Base-by-base conservation (phyloP, 2,329 filamentous ascomycete genomes). In the Purpureocillium lavendulum region DNA sequence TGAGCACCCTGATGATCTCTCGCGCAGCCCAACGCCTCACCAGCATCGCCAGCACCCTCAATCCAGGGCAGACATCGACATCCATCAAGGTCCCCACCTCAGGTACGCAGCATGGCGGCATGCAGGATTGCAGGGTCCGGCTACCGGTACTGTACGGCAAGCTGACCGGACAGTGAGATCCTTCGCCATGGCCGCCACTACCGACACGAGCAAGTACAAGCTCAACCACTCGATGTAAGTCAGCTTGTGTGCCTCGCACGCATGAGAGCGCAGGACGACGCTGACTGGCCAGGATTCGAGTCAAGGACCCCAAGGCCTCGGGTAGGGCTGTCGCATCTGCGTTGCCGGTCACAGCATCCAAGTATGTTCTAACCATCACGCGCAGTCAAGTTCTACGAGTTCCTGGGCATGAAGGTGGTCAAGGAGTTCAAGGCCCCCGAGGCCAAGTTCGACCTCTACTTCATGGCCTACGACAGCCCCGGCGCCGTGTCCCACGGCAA, bases 371-470 rank as follows among this genome's bases (percentile, higher is more conserved):
- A 40, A 14, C 31, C n/a, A 41, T 32, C 41, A 15, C 24, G 30
- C 30, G 57, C 58, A 76, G 80, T 97, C 63, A 84, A 90, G 51
- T 98, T 94, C 66, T 98, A 97, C 65, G 82, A 95, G 59, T 85
- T 87, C 61, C 76, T 98, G 14, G 92, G 92, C 52, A 80, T 97
- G 75, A 88, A 73, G 57, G 65, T 88, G 46, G 75, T 97, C 61
- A 80, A 86, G 56, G 85, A 89, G 65, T 71, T 92, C 35, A 70
- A 83, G 46, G 85, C 87, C 56, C 84, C 89, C 12, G 88, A 95
- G 44, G 79, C 78, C 62, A 95, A 94, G 58, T 97, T 97, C 62
- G 87, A 92, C 54, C 78, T 96, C 21, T 97, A 97, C 71, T 97
- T 97, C 67, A 73, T 98, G 44, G 88, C 82, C 43, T 97, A 94